phyloP scores from a whole-genome alignment of 1,139 yeast genomes.

The Debaryomyces sp. region DNA sequence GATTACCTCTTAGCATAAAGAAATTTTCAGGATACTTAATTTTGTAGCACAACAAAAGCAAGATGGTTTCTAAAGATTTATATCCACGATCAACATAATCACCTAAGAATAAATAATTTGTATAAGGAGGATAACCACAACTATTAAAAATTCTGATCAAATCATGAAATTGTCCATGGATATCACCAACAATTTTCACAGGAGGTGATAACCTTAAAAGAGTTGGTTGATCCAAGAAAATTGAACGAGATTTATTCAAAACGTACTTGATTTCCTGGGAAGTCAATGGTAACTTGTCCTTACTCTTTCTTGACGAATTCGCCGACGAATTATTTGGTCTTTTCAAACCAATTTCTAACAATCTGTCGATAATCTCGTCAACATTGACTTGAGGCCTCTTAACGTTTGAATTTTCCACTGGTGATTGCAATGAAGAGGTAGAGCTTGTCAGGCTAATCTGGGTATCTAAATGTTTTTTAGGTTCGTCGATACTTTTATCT shows the following conservation, averaged over 20 bases:
- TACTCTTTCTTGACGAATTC: slow-evolving; percentile 29
- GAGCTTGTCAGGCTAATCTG: slow-evolving; percentile 21
- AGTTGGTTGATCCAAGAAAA: slow-evolving; percentile 86
- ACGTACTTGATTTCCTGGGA: slow-evolving; percentile 64
- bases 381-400: slow-evolving; percentile 41
- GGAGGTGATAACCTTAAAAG: slow-evolving; percentile 90
- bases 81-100: slow-evolving; percentile 98
- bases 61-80: slow-evolving; percentile 88
- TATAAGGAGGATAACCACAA: slow-evolving; percentile 96
- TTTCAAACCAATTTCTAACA: slow-evolving; percentile 48
- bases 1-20: slow-evolving; percentile 89
- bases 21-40: slow-evolving; percentile 97
- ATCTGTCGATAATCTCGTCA: slow-evolving; percentile 57
- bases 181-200: slow-evolving; percentile 96
- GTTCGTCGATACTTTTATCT: neutral
- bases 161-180: slow-evolving; percentile 96
- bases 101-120: slow-evolving; percentile 89
- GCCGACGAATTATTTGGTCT: slow-evolving; percentile 21
- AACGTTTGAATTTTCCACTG: slow-evolving; percentile 10
- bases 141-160: slow-evolving; percentile 86
- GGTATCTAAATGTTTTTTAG: neutral
- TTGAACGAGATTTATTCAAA: slow-evolving; percentile 79
- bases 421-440: slow-evolving; percentile 30
- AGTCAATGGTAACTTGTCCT: slow-evolving; percentile 48
- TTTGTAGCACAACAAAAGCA: slow-evolving; percentile 83